Evolutionary conservation across 1,139 yeast species (phyloP).

Genomic region (Kurtzmaniella natalensis): DNA sequence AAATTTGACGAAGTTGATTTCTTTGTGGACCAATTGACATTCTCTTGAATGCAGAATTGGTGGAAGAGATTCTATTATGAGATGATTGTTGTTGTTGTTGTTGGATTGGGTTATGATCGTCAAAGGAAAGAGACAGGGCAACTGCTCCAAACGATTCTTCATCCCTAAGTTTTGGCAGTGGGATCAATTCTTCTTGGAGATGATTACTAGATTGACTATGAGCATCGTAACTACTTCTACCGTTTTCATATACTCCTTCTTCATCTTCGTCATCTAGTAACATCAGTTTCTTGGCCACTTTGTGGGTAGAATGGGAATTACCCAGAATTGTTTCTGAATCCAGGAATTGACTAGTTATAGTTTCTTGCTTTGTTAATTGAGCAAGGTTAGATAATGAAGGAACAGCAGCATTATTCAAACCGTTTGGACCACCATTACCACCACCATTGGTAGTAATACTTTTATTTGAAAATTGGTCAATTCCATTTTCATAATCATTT

Average conservation of each 20-base stretch:
- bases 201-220: not conserved
- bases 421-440: slow-evolving; percentile 4
- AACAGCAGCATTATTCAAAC: slow-evolving; percentile 26
- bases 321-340: slow-evolving; percentile 15
- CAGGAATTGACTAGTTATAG: slow-evolving; percentile 8
- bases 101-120: slow-evolving; percentile 22
- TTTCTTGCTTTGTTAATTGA: slow-evolving; percentile 39
- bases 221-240: not conserved
- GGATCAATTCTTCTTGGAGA: slow-evolving; percentile 10
- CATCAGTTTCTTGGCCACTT: slow-evolving; percentile 34
- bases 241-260: slow-evolving; percentile 8
- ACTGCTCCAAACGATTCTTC: slow-evolving; percentile 24
- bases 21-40: slow-evolving; percentile 60
- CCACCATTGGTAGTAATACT: slow-evolving; percentile 8
- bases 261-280: slow-evolving; percentile 29
- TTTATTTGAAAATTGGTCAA: slow-evolving; percentile 16
- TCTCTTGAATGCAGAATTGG: slow-evolving; percentile 46
- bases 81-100: slow-evolving; percentile 15
- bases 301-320: slow-evolving; percentile 18
- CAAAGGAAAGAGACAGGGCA: slow-evolving; percentile 19
- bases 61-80: too few relatives aligned
- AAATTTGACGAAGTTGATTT: slow-evolving; percentile 65
- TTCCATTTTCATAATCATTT: slow-evolving; percentile 26
- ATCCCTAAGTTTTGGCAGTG: slow-evolving; percentile 29
- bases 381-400: slow-evolving; percentile 67